Evolutionary conservation across 495 filamentous ascomycete genomes (phyloP), one percentile per base, ranked within the genome.

Genomic region (Penicillium ochrochloron): DNA sequence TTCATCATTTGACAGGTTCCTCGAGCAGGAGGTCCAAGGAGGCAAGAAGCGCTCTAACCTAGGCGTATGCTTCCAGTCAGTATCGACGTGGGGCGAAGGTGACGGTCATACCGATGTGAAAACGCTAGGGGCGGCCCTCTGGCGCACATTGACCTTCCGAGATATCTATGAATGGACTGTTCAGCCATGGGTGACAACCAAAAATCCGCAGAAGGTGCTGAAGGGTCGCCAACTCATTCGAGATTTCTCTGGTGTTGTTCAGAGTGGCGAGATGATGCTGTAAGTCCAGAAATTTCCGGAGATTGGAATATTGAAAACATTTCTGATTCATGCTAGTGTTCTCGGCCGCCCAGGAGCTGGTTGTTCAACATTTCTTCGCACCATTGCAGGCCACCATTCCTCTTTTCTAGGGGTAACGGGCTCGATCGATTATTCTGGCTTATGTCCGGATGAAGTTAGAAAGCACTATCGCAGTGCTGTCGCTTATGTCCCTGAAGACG

Each of bases 291-390:
- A 3, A 1, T 10, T 48, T 12, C 6, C n/a, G 3, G 11, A 2
- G 21, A 9, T 48, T 9, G 10, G 19, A 48, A 11, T 21, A 8
- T 6, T 8, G 42, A 9, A 48, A 23, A 23, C 19, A 27, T 27
- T 27, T 27, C 42, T 48, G 9, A 48, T 15, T 23, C 3, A 23
- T 48, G 42, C 19, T 56, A 76, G 73, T 8, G 93, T 97, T 15
- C 79, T 97, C 15, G 93, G 94, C 23, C 84, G 90, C 57, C 93
- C 93, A 2, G 94, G 93, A 4, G 88, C 88, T 9, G 93, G 93
- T 37, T 97, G 93, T 73, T 93, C 93, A 0, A 94, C 92, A 0
- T 94, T 97, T 67, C 80, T 97, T 19, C 94, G 94, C 70, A 87
- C 89, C 21, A 88, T 97, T 62, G 86, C 90, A 17, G 93, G 94